Evolutionary conservation across 768 basidiomycete genomes (phyloP), one percentile per base, ranked within the genome.

Genomic region (Tylopilus intermedius): DNA sequence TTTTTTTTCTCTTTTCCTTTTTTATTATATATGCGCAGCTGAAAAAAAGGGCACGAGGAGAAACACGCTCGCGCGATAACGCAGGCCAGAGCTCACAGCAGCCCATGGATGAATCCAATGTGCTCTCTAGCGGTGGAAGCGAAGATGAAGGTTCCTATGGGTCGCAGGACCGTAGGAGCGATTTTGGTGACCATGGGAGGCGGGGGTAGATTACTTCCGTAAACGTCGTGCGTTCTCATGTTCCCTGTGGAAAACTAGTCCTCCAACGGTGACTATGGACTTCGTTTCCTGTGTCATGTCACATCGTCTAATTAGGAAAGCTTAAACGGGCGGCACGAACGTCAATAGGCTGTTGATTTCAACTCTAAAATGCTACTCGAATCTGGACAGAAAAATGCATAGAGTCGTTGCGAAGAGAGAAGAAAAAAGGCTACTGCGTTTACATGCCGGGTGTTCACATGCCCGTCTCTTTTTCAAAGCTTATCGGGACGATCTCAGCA

Each of bases 1-100:
- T 3, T 38, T 18, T 38, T 18, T 37, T 15, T 53, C n/a, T 40
- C 15, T 38, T 37, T 45, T 53, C 53, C 42, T 59, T 47, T 30
- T 30, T 30, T 30, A 30, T 30, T 7, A 47, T 49, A 49, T 51
- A 53, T 55, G 50, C 18, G 26, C 46, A 69, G 68, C 40, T 69
- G 10, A 69, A 69, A 53, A 69, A 69, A 45, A 69, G 68, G 58
- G 66, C 69, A 49, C 66, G 69, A 52, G 69, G 67, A 30, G 69
- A 71, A 27, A 56, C 45, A 13, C 58, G 69, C 37, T 50, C 68
- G 13, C 69, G 66, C 29, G 66, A 69, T 50, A 58, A 44, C 51
- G 66, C 33, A 18, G 66, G 64, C n/a, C 66, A 66, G 47, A 64
- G 63, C 38, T 64, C 69, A 39, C 68, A 71, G 24, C 60, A 65